Percentiles rank a stretch among this genome's conserved stretches.
phyloP scores from a whole-genome alignment of 345 rosid genomes.

The Firmiana major region DNA sequence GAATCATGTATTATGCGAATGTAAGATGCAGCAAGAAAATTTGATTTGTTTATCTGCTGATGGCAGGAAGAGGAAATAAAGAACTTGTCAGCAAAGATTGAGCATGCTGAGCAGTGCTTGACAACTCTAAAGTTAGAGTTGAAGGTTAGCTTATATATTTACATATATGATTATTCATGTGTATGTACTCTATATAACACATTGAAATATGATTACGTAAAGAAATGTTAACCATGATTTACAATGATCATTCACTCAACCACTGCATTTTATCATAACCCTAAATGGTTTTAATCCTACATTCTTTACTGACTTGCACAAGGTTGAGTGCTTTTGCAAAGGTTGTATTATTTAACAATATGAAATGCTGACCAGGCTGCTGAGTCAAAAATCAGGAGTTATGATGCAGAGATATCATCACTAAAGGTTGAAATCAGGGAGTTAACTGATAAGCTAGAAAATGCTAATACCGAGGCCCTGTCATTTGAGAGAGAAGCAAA shows the following conservation, averaged over 20 bases:
- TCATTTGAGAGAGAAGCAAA: constrained; percentile 76
- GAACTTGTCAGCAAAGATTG: constrained; percentile 63
- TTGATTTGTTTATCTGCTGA: constrained; percentile 4
- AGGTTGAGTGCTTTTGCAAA: neutral
- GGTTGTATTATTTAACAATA: constrained; percentile 11
- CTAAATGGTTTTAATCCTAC: neutral
- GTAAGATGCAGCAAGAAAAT: neutral
- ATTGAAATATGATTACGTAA: neutral
- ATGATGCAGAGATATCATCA: constrained; percentile 61
- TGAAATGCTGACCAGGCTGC: constrained; percentile 66
- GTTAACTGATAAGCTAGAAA: constrained; percentile 60
- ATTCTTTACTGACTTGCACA: neutral
- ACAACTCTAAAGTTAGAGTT: constrained; percentile 75
- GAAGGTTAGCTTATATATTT: constrained; percentile 49
- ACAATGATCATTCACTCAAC: neutral
- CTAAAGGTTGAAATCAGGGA: constrained; percentile 55
- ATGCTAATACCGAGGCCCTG: constrained; percentile 62
- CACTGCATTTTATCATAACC: neutral
- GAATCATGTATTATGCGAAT: neutral
- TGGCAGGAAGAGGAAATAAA: constrained; percentile 79
- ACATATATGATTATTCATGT: neutral
- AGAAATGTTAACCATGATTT: neutral
- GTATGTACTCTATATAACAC: neutral
- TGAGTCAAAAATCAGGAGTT: constrained; percentile 74
- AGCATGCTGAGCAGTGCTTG: constrained; percentile 74